A percentile compares a stretch with the other conserved stretches of the same genome.
Conservation (phyloP, 495 filamentous ascomycete species). For the Chaetomium cochliodes region DNA sequence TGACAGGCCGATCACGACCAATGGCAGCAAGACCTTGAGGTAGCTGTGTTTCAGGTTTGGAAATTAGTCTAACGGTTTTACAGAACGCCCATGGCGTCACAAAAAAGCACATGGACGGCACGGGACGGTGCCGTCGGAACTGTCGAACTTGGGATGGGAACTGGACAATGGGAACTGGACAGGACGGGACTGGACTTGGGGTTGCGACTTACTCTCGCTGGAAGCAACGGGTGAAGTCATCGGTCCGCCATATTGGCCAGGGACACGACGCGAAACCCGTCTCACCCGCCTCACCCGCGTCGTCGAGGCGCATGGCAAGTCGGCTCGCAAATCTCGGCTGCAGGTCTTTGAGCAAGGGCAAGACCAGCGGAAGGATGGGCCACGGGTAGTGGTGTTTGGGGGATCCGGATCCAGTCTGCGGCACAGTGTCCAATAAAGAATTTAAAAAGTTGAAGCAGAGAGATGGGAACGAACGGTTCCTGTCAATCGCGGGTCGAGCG, state of each 20-base stretch:
- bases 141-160: no score
- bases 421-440: not conserved
- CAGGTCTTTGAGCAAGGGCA: not conserved
- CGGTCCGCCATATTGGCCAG: slow-evolving; percentile 77
- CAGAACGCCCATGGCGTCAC: slow-evolving; percentile 7
- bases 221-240: slow-evolving; percentile 89
- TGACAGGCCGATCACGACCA: slow-evolving; percentile 67
- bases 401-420: not conserved
- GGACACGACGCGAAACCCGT: slow-evolving; percentile 69
- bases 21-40: slow-evolving; percentile 78
- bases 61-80: slow-evolving; percentile 22
- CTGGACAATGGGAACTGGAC: no score
- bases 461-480: not conserved
- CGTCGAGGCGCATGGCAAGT: slow-evolving; percentile 21
- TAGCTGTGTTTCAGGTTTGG: slow-evolving; percentile 55
- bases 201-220: slow-evolving; percentile 65
- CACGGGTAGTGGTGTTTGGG: not conserved
- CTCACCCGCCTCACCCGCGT: slow-evolving; percentile 26
- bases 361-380: not conserved
- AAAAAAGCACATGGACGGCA: slow-evolving; percentile 12
- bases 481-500: not conserved
- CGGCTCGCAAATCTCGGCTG: slow-evolving; percentile 11
- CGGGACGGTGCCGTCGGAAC: not conserved
- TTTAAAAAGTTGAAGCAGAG: not conserved
- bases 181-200: no score